phyloP scores from a whole-genome alignment of 441 rosid genomes.

The Erodium chrysanthum region DNA sequence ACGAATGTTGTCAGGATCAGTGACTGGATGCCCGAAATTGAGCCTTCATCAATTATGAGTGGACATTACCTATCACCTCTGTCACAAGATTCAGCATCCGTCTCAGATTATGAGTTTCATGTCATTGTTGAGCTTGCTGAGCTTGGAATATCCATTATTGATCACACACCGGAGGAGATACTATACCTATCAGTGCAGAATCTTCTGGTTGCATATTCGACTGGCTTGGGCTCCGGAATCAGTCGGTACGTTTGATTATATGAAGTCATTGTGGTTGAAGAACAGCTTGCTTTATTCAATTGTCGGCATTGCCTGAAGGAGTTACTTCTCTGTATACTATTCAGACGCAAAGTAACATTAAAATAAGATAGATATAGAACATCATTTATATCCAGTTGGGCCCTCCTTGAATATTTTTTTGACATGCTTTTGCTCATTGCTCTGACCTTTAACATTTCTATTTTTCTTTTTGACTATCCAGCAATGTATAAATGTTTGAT shows the following conservation, averaged over 20 bases:
- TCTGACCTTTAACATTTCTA: background rate
- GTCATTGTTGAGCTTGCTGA: slow-evolving; percentile 78
- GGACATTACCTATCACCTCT: slow-evolving; percentile 33
- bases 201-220: slow-evolving; percentile 75
- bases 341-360: background rate
- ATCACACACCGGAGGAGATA: slow-evolving; percentile 95
- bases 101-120: slow-evolving; percentile 71
- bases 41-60: slow-evolving; percentile 34
- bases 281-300: background rate
- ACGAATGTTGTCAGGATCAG: slow-evolving; percentile 61
- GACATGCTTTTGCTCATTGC: background rate
- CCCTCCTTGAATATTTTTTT: background rate
- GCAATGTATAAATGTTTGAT: background rate
- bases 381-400: background rate
- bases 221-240: slow-evolving; percentile 85
- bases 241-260: slow-evolving; percentile 46
- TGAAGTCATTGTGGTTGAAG: background rate
- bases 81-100: slow-evolving; percentile 37
- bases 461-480: background rate
- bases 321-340: background rate
- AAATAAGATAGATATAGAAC: background rate
- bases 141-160: slow-evolving; percentile 86
- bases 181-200: slow-evolving; percentile 76
- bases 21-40: slow-evolving; percentile 96
- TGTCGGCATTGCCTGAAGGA: background rate